These are phyloP conservation scores for Ceratobasidium sp. DNA, from an alignment of 1,284 basidiomycete genomes.

Conservation along the genomic window DNA sequence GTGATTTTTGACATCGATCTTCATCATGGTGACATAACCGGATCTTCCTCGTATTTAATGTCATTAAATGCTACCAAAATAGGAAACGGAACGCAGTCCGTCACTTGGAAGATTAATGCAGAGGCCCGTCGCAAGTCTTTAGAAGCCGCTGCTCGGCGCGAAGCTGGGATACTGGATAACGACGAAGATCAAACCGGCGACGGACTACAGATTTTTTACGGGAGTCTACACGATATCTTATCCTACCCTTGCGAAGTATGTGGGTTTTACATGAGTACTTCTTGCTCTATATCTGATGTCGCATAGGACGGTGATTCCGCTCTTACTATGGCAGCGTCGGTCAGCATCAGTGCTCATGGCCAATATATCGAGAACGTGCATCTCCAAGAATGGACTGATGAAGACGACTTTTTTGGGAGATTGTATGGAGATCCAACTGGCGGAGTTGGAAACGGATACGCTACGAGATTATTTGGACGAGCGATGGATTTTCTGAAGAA, in stretches of 20 bases:
- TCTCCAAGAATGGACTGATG: constrained; percentile 79
- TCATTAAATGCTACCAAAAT: not conserved
- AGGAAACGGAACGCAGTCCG: constrained; percentile 93
- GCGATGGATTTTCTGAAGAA: constrained; percentile 80
- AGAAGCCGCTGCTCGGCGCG: constrained; percentile 60
- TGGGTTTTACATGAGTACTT: not conserved
- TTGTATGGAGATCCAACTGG: constrained; percentile 70
- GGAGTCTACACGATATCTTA: constrained; percentile 90
- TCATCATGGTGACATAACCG: constrained; percentile 33
- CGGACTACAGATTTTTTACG: constrained; percentile 85
- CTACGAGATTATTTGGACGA: constrained; percentile 77
- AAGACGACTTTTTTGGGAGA: constrained; percentile 81
- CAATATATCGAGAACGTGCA: constrained; percentile 95
- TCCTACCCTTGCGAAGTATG: constrained; percentile 93
- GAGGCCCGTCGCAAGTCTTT: constrained; percentile 80
- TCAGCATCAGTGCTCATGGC: constrained; percentile 80
- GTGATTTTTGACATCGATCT: constrained; percentile 86
- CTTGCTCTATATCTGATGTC: not conserved
- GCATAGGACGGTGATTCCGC: constrained; percentile 82
- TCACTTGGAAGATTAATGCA: constrained; percentile 93
- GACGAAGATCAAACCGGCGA: constrained; percentile 57
- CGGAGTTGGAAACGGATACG: constrained; percentile 59
- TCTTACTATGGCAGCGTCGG: constrained; percentile 87
- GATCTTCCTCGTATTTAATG: too few species aligned
- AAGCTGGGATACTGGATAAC: constrained; percentile 53